A percentile compares a stretch with the other conserved stretches of the same genome.
phyloP scores from a whole-genome alignment of 2,329 filamentous ascomycete species.

The Bipolaris victoriae region DNA sequence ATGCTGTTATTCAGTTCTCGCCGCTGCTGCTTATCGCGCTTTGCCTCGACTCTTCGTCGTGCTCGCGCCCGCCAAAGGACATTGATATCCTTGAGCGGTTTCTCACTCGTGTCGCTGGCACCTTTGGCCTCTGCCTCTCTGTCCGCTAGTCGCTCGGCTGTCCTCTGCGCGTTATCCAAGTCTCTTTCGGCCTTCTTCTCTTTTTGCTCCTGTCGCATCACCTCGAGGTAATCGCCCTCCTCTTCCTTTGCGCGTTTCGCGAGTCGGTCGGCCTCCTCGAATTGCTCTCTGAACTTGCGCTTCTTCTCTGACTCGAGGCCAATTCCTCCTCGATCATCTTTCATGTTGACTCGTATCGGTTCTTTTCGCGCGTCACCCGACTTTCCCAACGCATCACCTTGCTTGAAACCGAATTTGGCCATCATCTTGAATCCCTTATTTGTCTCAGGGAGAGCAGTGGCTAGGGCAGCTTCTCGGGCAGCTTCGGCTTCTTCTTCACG shows the following conservation, averaged over 20 bases:
- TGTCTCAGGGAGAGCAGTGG: constrained; percentile 70
- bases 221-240: constrained; percentile 45
- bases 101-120: constrained; percentile 41
- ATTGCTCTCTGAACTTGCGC: constrained; percentile 63
- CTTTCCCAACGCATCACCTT: constrained; percentile 75
- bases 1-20: constrained; percentile 40
- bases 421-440: constrained; percentile 97
- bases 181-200: constrained; percentile 65
- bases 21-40: constrained; percentile 61
- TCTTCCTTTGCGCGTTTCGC: constrained; percentile 56
- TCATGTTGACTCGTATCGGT: constrained; percentile 77
- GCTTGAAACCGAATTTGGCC: constrained; percentile 89
- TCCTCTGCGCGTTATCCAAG: constrained; percentile 78
- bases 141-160: constrained; percentile 75
- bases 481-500: constrained; percentile 74
- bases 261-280: constrained; percentile 40
- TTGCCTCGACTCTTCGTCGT: constrained; percentile 70
- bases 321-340: constrained; percentile 81
- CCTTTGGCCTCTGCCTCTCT: constrained; percentile 33
- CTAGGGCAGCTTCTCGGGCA: constrained; percentile 76
- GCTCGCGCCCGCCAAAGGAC: constrained; percentile 81
- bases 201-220: constrained; percentile 42
- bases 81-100: constrained; percentile 71
- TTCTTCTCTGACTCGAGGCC: constrained; percentile 85
- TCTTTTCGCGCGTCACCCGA: constrained; percentile 64